Conservation (phyloP, 768 basidiomycete genomes). For the Mycena epipterygia region DNA sequence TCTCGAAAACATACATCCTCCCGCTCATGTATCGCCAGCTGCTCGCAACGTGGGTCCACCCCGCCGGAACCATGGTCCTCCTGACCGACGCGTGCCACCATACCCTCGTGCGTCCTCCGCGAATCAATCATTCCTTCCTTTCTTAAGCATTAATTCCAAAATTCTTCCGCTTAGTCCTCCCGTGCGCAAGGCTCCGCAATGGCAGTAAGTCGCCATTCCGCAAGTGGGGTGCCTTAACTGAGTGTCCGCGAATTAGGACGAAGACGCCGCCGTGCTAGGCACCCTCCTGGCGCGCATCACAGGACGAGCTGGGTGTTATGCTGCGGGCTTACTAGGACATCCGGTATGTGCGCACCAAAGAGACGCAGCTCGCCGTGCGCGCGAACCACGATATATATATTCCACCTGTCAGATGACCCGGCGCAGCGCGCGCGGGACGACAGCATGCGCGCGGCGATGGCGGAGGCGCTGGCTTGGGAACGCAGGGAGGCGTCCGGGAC, state of each 20-base stretch:
- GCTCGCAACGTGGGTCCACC: conserved; percentile 64
- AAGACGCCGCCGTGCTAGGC: conserved; percentile 57
- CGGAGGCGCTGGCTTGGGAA: conserved; percentile 39
- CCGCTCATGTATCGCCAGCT: conserved; percentile 64
- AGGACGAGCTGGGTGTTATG: conserved; percentile 56
- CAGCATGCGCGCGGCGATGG: conserved; percentile 66
- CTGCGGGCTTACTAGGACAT: conserved; percentile 67
- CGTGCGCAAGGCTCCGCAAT: background rate
- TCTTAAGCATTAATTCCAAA: no score
- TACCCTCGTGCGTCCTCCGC: no score
- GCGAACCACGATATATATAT: conserved; percentile 62
- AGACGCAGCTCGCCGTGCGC: conserved; percentile 63
- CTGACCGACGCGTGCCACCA: conserved; percentile 72
- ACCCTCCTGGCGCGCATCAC: conserved; percentile 64
- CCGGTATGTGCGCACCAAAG: conserved; percentile 62
- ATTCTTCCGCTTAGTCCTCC: no score
- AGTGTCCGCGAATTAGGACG: conserved; percentile 37
- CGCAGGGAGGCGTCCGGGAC: background rate
- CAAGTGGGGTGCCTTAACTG: no score
- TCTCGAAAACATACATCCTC: conserved; percentile 62
- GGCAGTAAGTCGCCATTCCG: no score
- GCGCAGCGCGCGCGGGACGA: conserved; percentile 64
- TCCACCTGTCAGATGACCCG: conserved; percentile 69
- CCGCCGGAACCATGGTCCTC: conserved; percentile 55
- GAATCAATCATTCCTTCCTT: background rate